Evolutionary conservation across 1,284 basidiomycete genomes (phyloP).

Genomic region (Vanrija humicola): DNA sequence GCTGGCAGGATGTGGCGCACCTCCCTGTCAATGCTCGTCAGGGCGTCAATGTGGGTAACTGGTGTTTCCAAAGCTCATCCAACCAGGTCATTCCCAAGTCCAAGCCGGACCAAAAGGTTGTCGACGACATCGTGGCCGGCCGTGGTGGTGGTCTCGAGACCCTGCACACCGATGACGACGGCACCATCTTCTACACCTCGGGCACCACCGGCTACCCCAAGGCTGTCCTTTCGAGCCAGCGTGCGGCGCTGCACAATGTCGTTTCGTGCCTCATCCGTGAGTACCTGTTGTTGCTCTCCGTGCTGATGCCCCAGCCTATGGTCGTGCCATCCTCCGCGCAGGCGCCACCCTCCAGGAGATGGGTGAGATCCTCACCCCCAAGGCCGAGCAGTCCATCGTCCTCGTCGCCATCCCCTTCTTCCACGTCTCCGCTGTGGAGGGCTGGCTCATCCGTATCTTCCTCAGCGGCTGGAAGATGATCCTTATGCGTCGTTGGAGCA

Average conservation of each 20-base stretch:
- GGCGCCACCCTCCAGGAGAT: slow-evolving; percentile 24
- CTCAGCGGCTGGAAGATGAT: slow-evolving; percentile 32
- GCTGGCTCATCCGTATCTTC: slow-evolving; percentile 30
- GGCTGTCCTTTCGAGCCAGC: slow-evolving; percentile 40
- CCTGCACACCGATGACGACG: slow-evolving; percentile 35
- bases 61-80: background rate
- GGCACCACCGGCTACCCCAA: slow-evolving; percentile 25
- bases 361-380: background rate
- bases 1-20: background rate
- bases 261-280: slow-evolving; percentile 2
- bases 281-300: background rate
- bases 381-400: background rate
- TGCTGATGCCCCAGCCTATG: slow-evolving; percentile 19
- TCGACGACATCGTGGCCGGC: background rate
- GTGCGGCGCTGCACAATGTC: slow-evolving; percentile 8
- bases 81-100: background rate
- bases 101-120: background rate
- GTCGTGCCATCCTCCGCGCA: slow-evolving; percentile 18
- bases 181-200: slow-evolving; percentile 37
- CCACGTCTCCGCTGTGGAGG: slow-evolving; percentile 42
- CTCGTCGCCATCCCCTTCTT: slow-evolving; percentile 40
- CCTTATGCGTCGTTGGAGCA: slow-evolving; percentile 37
- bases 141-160: slow-evolving; percentile 13
- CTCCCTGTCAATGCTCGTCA: too few relatives aligned
- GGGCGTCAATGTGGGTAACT: too few relatives aligned